A percentile compares a stretch with the other conserved stretches of the same genome.
These are phyloP conservation scores for Eucalyptus guilfoylei DNA, from an alignment of 345 rosid species.

Conservation along the genomic window DNA sequence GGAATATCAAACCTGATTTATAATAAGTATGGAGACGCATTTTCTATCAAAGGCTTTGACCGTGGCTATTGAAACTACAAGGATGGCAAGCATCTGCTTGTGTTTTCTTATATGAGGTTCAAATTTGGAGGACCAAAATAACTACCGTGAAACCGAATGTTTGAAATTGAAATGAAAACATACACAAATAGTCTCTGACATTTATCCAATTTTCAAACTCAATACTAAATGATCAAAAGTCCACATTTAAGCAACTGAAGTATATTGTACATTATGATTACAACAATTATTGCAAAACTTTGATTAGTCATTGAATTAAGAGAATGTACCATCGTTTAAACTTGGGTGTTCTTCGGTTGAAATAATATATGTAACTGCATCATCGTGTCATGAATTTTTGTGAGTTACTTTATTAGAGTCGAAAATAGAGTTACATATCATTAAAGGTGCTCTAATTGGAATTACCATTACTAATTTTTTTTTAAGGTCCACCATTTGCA, in stretches of 20 bases:
- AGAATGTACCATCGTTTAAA: not conserved
- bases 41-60: not conserved
- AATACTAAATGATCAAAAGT: not conserved
- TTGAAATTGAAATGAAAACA: too few relatives aligned
- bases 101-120: too few relatives aligned
- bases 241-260: not conserved
- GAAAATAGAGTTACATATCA: not conserved
- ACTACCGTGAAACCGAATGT: too few relatives aligned
- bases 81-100: not conserved
- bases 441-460: not conserved
- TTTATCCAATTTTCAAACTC: not conserved
- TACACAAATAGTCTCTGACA: not conserved
- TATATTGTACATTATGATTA: not conserved
- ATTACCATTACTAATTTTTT: not conserved
- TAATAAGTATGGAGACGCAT: not conserved
- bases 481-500: not conserved
- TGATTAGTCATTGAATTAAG: not conserved
- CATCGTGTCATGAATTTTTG: not conserved
- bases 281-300: not conserved
- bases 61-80: not conserved
- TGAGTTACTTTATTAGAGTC: not conserved
- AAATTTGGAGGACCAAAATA: too few relatives aligned
- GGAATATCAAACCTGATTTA: not conserved
- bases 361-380: not conserved
- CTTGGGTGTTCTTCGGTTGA: not conserved